Percentiles rank a stretch among this genome's conserved stretches.
phyloP scores from a whole-genome alignment of 1,284 basidiomycete species.

The Boletus semigastroideus region DNA sequence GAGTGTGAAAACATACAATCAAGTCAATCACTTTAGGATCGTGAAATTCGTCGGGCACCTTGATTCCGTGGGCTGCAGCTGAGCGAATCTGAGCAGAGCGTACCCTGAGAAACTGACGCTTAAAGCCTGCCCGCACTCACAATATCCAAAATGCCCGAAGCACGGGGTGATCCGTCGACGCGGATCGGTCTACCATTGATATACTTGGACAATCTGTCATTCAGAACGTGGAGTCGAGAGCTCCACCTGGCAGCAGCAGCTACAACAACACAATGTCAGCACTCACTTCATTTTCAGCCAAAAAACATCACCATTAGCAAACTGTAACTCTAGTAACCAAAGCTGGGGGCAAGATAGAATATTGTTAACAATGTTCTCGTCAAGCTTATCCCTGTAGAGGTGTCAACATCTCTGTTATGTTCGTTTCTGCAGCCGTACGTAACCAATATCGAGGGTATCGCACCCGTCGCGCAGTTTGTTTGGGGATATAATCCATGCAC shows the following conservation, averaged over 20 bases:
- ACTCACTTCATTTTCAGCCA: not conserved
- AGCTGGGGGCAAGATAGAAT: slow-evolving; percentile 66
- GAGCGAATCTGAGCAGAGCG: slow-evolving; percentile 53
- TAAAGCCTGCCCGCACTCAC: slow-evolving; percentile 33
- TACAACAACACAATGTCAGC: slow-evolving; percentile 25
- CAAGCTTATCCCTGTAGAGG: slow-evolving; percentile 54
- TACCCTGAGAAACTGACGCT: not conserved
- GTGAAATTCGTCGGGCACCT: slow-evolving; percentile 67
- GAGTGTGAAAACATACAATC: slow-evolving; percentile 47
- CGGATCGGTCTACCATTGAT: slow-evolving; percentile 68
- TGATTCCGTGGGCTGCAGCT: slow-evolving; percentile 67
- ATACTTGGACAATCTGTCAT: slow-evolving; percentile 67
- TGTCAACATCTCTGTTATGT: not conserved
- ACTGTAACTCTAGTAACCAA: slow-evolving; percentile 59
- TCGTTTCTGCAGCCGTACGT: slow-evolving; percentile 40
- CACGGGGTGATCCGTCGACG: slow-evolving; percentile 74
- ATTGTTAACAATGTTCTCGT: slow-evolving; percentile 77
- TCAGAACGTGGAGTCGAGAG: slow-evolving; percentile 60
- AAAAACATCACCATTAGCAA: slow-evolving; percentile 53
- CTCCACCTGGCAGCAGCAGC: slow-evolving; percentile 71
- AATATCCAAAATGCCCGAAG: slow-evolving; percentile 81
- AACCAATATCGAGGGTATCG: slow-evolving; percentile 54
- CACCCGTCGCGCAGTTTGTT: slow-evolving; percentile 43
- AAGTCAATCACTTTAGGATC: slow-evolving; percentile 56
- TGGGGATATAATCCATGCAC: slow-evolving; percentile 70